Percentiles rank a stretch among this genome's conserved stretches.
These are phyloP conservation scores for Grigorovia humatica DNA, from an alignment of 805 yeast species.

Conservation along the genomic window DNA sequence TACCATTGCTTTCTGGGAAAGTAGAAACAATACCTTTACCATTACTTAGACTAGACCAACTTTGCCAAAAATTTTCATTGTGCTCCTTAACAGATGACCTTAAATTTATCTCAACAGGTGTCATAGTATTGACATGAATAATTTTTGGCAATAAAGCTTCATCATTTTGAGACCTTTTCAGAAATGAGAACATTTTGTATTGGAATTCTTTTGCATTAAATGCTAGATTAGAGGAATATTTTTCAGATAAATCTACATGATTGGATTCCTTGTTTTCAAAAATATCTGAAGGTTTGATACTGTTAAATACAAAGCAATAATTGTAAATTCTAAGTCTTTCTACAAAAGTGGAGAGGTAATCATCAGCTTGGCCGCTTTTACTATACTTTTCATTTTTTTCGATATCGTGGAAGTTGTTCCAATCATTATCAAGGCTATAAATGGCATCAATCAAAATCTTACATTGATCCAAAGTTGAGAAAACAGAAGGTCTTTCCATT, in stretches of 20 bases:
- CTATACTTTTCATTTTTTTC: not conserved
- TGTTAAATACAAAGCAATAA: conserved; percentile 8
- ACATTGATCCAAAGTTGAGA: not conserved
- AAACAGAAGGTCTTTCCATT: not conserved
- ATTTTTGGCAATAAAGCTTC: not conserved
- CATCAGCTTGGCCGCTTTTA: not conserved
- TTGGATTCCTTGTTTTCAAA: not conserved
- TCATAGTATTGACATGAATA: not conserved
- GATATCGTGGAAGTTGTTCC: not conserved
- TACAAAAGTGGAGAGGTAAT: not conserved
- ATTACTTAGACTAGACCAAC: conserved; percentile 10
- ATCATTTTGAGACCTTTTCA: conserved; percentile 1
- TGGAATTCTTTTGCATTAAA: conserved; percentile 10
- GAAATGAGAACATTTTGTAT: conserved; percentile 16
- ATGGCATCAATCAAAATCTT: not conserved
- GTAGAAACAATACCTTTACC: conserved; percentile 14
- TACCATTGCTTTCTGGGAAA: conserved; percentile 20
- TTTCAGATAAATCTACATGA: not conserved
- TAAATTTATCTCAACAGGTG: not conserved
- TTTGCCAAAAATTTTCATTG: conserved; percentile 7
- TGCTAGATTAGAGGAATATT: not conserved
- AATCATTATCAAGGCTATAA: not conserved
- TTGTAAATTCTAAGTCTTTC: conserved; percentile 17
- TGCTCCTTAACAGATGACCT: conserved; percentile 1
- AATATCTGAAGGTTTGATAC: not conserved